Evolutionary conservation across 139 green algal species (phyloP).

Genomic region (Chlorella sp.): DNA sequence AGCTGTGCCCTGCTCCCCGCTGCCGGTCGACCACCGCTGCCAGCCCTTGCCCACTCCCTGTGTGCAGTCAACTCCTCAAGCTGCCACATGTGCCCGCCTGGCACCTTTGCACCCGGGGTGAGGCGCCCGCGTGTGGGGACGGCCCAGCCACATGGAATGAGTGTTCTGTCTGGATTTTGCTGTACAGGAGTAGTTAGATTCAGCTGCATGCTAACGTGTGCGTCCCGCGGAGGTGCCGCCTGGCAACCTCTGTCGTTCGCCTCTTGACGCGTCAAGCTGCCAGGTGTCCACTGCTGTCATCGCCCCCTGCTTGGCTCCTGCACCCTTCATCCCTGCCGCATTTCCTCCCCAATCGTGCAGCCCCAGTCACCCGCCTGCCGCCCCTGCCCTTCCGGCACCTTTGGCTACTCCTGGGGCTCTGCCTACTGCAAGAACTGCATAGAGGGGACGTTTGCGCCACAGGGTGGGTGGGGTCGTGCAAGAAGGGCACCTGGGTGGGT

Average conservation of each 20-base stretch:
- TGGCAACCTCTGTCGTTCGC: not conserved
- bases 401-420: constrained; percentile 59
- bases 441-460: constrained; percentile 45
- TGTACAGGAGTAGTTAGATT: no score
- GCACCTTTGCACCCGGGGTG: constrained; percentile 38
- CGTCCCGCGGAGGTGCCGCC: not conserved
- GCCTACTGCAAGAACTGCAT: constrained; percentile 65
- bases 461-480: not conserved
- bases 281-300: not conserved
- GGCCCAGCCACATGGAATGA: no score
- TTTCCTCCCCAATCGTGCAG: not conserved
- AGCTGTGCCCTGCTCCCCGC: not conserved
- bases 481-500: no score
- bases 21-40: not conserved
- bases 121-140: not conserved
- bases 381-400: constrained; percentile 53
- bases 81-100: constrained; percentile 60
- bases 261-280: not conserved
- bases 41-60: not conserved
- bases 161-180: no score
- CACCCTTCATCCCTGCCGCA: not conserved
- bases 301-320: no score
- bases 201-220: no score
- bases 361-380: constrained; percentile 35
- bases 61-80: constrained; percentile 34